Conservation (phyloP, 2,329 filamentous ascomycete genomes). For the Alternaria sp. region DNA sequence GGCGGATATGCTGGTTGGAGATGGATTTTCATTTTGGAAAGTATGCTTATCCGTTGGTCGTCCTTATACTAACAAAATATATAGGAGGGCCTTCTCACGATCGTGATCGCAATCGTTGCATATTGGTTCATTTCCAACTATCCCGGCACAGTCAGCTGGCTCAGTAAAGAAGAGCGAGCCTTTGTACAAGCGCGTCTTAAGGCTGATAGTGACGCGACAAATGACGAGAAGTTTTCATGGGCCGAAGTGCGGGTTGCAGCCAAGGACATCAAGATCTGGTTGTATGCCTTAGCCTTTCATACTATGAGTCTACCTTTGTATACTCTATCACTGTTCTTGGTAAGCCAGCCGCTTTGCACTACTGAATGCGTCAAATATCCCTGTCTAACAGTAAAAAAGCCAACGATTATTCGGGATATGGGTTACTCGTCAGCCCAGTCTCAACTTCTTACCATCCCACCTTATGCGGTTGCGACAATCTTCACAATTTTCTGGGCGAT, state of each 20-base stretch:
- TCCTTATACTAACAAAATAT: slow-evolving; percentile 16
- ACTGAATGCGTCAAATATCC: too few relatives aligned
- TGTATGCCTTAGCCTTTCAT: slow-evolving; percentile 77
- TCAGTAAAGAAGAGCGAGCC: slow-evolving; percentile 61
- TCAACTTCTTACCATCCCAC: slow-evolving; percentile 58
- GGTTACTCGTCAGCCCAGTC: slow-evolving; percentile 54
- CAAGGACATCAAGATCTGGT: slow-evolving; percentile 54
- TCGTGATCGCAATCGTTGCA: slow-evolving; percentile 43
- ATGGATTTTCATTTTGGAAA: slow-evolving; percentile 54
- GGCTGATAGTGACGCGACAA: slow-evolving; percentile 73
- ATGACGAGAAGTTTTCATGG: slow-evolving; percentile 75
- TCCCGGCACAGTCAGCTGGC: slow-evolving; percentile 66
- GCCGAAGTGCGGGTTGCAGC: slow-evolving; percentile 69
- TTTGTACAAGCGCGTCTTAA: slow-evolving; percentile 71
- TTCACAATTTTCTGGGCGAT: slow-evolving; percentile 50
- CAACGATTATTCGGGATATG: slow-evolving; percentile 61
- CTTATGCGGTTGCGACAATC: slow-evolving; percentile 52
- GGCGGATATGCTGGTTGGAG: slow-evolving; percentile 55
- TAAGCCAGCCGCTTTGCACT: slow-evolving; percentile 31
- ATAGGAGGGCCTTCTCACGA: slow-evolving; percentile 49
- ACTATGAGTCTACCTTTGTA: slow-evolving; percentile 69
- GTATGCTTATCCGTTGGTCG: neutral
- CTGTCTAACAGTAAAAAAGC: slow-evolving; percentile 49
- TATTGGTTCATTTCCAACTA: slow-evolving; percentile 74
- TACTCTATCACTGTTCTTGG: slow-evolving; percentile 50